These are phyloP conservation scores for Zygoascus tannicola DNA, from an alignment of 805 yeast genomes.

Conservation along the genomic window DNA sequence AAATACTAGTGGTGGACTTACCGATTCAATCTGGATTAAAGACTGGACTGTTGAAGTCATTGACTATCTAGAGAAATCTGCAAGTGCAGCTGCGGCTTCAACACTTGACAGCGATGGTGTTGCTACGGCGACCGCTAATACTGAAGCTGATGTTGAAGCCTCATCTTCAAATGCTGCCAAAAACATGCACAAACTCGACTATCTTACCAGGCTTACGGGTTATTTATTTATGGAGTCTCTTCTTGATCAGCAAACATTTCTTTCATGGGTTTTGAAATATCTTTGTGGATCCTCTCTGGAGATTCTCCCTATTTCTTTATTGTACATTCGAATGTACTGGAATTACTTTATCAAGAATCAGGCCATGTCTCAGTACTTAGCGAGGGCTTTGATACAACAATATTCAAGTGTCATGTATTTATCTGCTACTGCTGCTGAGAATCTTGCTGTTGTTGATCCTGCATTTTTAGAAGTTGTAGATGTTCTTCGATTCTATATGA, in stretches of 20 bases:
- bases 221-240: slow-evolving; percentile 61
- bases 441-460: not conserved
- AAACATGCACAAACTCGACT: slow-evolving; percentile 37
- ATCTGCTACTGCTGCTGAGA: not conserved
- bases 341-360: slow-evolving; percentile 47
- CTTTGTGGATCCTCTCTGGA: slow-evolving; percentile 34
- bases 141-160: no score
- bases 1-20: slow-evolving; percentile 10
- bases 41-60: slow-evolving; percentile 88
- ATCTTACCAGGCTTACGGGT: slow-evolving; percentile 49
- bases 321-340: slow-evolving; percentile 65
- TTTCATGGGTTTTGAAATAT: slow-evolving; percentile 53
- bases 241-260: slow-evolving; percentile 51
- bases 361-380: slow-evolving; percentile 52
- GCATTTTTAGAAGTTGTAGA: slow-evolving; percentile 14
- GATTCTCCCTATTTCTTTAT: slow-evolving; percentile 39
- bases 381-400: slow-evolving; percentile 46
- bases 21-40: slow-evolving; percentile 57
- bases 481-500: slow-evolving; percentile 4
- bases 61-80: slow-evolving; percentile 44
- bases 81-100: slow-evolving; percentile 23
- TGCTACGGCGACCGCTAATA: slow-evolving; percentile 22
- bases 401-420: slow-evolving; percentile 11
- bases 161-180: slow-evolving; percentile 12
- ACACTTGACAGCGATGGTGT: not conserved